phyloP scores from a whole-genome alignment of 1,284 basidiomycete genomes.

The Heterobasidion occidentale region DNA sequence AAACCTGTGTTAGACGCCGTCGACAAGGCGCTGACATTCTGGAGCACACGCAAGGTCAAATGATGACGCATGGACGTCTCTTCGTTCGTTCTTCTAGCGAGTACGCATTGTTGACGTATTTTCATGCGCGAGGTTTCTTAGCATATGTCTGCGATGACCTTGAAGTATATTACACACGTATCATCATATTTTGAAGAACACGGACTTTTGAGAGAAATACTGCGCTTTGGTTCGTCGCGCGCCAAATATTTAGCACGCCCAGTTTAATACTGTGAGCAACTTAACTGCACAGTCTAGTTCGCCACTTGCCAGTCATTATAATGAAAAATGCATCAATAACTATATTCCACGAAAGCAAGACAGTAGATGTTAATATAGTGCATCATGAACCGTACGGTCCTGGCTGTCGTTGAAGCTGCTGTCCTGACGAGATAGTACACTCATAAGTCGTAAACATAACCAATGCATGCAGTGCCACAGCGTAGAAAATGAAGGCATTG shows the following conservation, averaged over 20 bases:
- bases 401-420: slow-evolving; percentile 41
- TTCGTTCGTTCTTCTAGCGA: neutral
- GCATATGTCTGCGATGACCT: neutral
- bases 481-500: slow-evolving; percentile 78
- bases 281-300: too few species aligned
- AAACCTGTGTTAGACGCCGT: slow-evolving; percentile 75
- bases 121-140: too few species aligned
- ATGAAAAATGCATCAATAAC: too few species aligned
- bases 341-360: too few species aligned
- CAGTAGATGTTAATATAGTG: neutral
- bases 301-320: too few species aligned
- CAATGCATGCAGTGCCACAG: slow-evolving; percentile 68
- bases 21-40: slow-evolving; percentile 64
- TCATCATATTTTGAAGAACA: too few species aligned
- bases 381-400: slow-evolving; percentile 18
- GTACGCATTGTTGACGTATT: neutral
- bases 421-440: slow-evolving; percentile 45
- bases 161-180: too few species aligned
- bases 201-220: too few species aligned
- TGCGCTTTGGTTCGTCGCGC: too few species aligned
- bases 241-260: too few species aligned
- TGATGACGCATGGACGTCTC: neutral
- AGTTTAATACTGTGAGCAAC: too few species aligned
- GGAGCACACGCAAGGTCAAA: slow-evolving; percentile 25
- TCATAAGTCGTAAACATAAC: slow-evolving; percentile 77